Evolutionary conservation across 2,329 filamentous ascomycete genomes (phyloP).

Genomic region (Diaporthe capsici): DNA sequence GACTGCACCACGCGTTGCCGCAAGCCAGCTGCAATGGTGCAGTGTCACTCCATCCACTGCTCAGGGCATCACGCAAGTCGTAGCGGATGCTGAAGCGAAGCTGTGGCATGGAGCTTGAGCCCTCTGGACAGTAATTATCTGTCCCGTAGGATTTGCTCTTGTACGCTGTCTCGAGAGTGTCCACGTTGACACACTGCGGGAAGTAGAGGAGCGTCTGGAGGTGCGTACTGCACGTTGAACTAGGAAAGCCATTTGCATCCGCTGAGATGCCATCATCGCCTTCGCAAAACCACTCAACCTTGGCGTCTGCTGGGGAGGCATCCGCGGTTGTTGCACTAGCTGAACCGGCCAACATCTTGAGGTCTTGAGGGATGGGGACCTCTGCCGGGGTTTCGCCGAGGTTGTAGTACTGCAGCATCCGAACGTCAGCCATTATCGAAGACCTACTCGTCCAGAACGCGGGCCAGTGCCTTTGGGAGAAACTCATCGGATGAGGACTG

Average conservation of each 20-base stretch:
- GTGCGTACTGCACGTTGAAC: constrained; percentile 76
- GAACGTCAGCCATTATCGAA: constrained; percentile 55
- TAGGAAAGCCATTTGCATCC: constrained; percentile 77
- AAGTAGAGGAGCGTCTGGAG: constrained; percentile 69
- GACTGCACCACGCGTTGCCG: constrained; percentile 55
- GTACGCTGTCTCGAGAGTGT: constrained; percentile 49
- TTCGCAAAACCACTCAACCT: constrained; percentile 46
- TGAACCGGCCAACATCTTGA: constrained; percentile 53
- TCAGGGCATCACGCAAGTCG: constrained; percentile 55
- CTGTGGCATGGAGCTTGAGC: constrained; percentile 58
- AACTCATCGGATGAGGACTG: constrained; percentile 23
- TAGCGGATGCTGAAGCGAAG: constrained; percentile 60
- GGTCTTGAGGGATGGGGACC: constrained; percentile 44
- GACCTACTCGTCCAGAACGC: constrained; percentile 40
- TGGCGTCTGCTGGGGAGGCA: constrained; percentile 42
- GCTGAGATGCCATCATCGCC: constrained; percentile 54
- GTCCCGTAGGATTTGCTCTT: constrained; percentile 50
- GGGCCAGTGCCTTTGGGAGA: neutral
- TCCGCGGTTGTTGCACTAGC: constrained; percentile 57
- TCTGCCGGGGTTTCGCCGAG: constrained; percentile 43
- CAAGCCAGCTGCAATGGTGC: constrained; percentile 57
- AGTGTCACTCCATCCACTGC: constrained; percentile 56
- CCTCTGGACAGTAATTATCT: constrained; percentile 53
- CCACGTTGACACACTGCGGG: constrained; percentile 56
- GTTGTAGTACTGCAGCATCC: constrained; percentile 42